Base-by-base conservation (phyloP, 2,329 filamentous ascomycete species). In the Periconia macrospinosa region DNA sequence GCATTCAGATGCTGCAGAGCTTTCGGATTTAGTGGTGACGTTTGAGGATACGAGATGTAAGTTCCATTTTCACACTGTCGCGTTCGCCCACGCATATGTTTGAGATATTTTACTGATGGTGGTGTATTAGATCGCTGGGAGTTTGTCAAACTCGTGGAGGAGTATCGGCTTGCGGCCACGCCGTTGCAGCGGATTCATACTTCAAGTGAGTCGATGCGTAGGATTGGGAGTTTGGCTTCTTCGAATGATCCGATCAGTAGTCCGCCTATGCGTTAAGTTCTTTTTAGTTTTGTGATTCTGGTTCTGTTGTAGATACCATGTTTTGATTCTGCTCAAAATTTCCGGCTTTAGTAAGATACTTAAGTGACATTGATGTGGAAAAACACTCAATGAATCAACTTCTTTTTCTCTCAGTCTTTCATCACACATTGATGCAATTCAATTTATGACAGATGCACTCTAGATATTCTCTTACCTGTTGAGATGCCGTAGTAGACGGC, bases 81-180 rank as follows among this genome's bases (percentile, higher is more conserved):
- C 23, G 8, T 27, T 27, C 23, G 23, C 8, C 3, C 23, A 27
- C 23, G 23, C 23, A 3, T 27, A 8, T 27, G 23, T 27, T 27
- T 27, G 23, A 27, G 23, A 27, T 27, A 6, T 3, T 5, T 30
- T n/a, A 8, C 44, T 30, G 27, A 23, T 46, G 5, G 33, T 27
- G 17, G 5, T 2, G 11, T 30, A 5, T 30, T 35, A 47, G 57
- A 58, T 41, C 54, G 58, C n/a, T 54, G 57, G 5, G 58, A 57
- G 17, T 61, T 61, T 41, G 42, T 57, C n/a, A 57, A 55, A 5
- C 18, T 61, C 15, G 42, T 61, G 27, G 54, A 56, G 40, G 23
- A 53, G 20, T 59, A 59, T 49, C 59, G 57, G 43, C 49, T 54
- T 3, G 46, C 54, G 3, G 45, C 42, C 11, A 18, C 48, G 5